Percentiles rank a stretch among this genome's conserved stretches.
These are phyloP conservation scores for Pelagomonas calceolata DNA, from an alignment of 108 stramenopile species.

Conservation along the genomic window DNA sequence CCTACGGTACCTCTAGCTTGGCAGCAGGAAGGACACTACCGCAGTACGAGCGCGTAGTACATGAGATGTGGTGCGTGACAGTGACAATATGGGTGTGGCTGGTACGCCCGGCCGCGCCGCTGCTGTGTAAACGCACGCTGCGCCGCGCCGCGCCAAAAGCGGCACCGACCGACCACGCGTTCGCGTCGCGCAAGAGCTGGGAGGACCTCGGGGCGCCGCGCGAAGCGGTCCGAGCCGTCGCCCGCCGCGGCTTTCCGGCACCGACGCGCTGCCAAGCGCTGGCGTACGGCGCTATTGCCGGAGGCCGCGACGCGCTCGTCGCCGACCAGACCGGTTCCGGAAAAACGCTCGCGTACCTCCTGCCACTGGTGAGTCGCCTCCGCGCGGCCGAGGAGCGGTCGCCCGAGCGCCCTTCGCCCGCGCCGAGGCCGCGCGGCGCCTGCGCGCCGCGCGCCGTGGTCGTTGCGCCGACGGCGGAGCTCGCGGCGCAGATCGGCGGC, in stretches of 20 bases:
- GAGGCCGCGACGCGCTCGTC: slow-evolving; percentile 58
- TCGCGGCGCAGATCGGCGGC: slow-evolving; percentile 67
- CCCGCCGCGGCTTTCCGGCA: background rate
- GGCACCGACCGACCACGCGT: too few relatives aligned
- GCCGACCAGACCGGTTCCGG: slow-evolving; percentile 90
- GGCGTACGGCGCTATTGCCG: slow-evolving; percentile 17
- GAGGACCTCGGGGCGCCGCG: slow-evolving; percentile 1
- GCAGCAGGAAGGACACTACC: too few relatives aligned
- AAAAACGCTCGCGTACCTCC: slow-evolving; percentile 77
- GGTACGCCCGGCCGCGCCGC: too few relatives aligned
- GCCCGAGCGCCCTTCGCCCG: too few relatives aligned
- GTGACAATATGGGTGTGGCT: too few relatives aligned
- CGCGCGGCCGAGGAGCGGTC: background rate
- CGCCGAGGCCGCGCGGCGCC: background rate
- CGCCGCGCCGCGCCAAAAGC: too few relatives aligned
- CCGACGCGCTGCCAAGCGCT: slow-evolving; percentile 18
- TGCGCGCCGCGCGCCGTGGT: slow-evolving; percentile 35
- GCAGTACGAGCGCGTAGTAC: too few relatives aligned
- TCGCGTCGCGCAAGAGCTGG: background rate
- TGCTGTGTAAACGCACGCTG: too few relatives aligned
- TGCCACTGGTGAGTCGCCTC: slow-evolving; percentile 54
- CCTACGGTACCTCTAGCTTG: too few relatives aligned
- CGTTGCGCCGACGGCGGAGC: slow-evolving; percentile 77
- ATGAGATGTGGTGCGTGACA: too few relatives aligned
- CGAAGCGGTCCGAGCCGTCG: slow-evolving; percentile 1